phyloP scores from a whole-genome alignment of 305 asterid species.

The Ilex paraguariensis region DNA sequence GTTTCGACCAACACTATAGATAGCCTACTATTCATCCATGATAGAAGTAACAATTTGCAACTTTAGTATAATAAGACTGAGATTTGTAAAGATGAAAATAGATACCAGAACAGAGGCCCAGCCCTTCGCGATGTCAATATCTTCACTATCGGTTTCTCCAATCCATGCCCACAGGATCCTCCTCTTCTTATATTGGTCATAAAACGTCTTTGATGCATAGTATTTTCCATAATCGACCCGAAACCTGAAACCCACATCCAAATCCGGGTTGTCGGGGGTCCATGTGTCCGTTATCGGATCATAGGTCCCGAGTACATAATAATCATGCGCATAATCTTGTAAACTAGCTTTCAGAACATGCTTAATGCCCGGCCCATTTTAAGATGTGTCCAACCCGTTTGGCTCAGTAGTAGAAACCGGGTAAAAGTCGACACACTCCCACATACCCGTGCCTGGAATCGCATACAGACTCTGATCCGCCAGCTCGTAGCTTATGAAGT shows the following conservation, averaged over 20 bases:
- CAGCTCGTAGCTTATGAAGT: constrained; percentile 41
- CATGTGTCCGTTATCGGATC: constrained; percentile 50
- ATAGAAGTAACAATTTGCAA: no score
- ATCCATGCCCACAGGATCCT: constrained; percentile 86
- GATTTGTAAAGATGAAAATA: neutral
- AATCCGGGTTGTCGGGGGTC: constrained; percentile 62
- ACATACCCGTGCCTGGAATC: constrained; percentile 14
- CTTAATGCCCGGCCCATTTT: constrained; percentile 61
- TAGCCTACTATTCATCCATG: no score
- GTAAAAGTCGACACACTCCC: constrained; percentile 49
- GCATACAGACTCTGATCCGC: constrained; percentile 41
- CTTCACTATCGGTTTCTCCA: constrained; percentile 68
- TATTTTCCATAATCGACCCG: constrained; percentile 68
- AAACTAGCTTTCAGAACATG: constrained; percentile 74
- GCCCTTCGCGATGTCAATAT: constrained; percentile 56
- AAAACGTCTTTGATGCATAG: constrained; percentile 24
- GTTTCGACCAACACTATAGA: no score
- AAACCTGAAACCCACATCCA: constrained; percentile 76
- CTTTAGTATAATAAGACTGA: no score
- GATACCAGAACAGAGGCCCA: constrained; percentile 77
- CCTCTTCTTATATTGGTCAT: constrained; percentile 50
- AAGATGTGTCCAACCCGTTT: constrained; percentile 76
- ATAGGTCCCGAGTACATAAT: constrained; percentile 67
- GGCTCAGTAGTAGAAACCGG: constrained; percentile 42
- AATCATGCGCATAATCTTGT: constrained; percentile 62